phyloP scores from a whole-genome alignment of 306 rosid species.

The Cicer arietinum region DNA sequence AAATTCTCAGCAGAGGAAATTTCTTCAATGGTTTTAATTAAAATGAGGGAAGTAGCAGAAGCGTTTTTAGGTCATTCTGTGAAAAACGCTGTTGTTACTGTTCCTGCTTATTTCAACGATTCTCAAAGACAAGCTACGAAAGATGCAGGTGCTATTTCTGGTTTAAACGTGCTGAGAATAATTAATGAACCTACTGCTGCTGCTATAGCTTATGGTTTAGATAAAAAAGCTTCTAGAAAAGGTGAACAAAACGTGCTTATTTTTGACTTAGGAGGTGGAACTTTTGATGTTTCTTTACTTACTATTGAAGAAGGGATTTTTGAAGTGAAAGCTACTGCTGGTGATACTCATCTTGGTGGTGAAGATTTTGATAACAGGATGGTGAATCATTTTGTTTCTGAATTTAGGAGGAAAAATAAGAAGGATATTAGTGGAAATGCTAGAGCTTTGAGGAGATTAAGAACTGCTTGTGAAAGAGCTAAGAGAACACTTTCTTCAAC shows the following conservation, averaged over 20 bases:
- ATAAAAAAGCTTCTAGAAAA: constrained; percentile 68
- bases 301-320: constrained; percentile 84
- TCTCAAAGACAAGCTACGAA: constrained; percentile 88
- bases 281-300: constrained; percentile 76
- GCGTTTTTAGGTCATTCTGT: constrained; percentile 67
- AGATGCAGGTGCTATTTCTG: constrained; percentile 72
- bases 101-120: constrained; percentile 88
- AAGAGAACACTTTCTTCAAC: constrained; percentile 79
- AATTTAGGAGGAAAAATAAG: constrained; percentile 71
- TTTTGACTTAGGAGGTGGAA: constrained; percentile 77
- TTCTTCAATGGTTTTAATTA: constrained; percentile 73
- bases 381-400: constrained; percentile 78
- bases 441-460: constrained; percentile 72
- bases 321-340: constrained; percentile 85
- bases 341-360: constrained; percentile 87
- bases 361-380: constrained; percentile 83
- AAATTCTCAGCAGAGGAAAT: constrained; percentile 72
- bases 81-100: constrained; percentile 77
- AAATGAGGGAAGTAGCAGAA: constrained; percentile 72
- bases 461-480: constrained; percentile 80
- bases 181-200: constrained; percentile 89
- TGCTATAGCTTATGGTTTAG: constrained; percentile 82
- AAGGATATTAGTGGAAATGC: constrained; percentile 80
- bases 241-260: constrained; percentile 85
- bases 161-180: constrained; percentile 71